Base-by-base conservation (phyloP, 2,329 filamentous ascomycete species). In the Fusarium albidum region DNA sequence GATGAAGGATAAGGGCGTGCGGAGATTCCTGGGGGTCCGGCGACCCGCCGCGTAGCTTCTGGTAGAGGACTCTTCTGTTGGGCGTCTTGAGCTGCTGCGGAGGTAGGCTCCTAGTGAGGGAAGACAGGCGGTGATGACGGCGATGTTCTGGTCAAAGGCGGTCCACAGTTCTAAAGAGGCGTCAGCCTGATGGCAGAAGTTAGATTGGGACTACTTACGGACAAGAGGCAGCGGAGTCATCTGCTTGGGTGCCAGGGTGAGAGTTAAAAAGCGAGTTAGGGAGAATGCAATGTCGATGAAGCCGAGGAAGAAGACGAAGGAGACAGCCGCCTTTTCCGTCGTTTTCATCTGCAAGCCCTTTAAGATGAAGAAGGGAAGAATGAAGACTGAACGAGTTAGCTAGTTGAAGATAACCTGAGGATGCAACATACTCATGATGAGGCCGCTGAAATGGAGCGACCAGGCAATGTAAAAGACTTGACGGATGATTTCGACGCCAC, bases 301-400 rank as follows among this genome's bases (percentile, higher is more conserved):
- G n/a, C 44, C 44, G 18, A 47, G 44, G 13, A 21, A n/a, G 32
- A 47, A 47, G 12, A 31, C n/a, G 10, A n/a, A n/a, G 27, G 12
- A 14, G 15, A 47, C 15, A 10, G 15, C 34, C 3, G 28, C 9
- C 33, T 28, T 47, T 9, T 13, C 32, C 6, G 3, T 28, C 5
- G 6, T 38, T 6, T 13, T 21, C 44, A 47, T 39, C 7, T 31
- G 21, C 8, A 47, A 18, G 4, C 27, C 27, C 13, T 26, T 13
- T 8, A 43, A 14, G 3, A 43, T 18, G 12, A 32, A 31, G 40
- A 43, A 43, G 3, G 40, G 40, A 13, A 43, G 40, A 5, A 29
- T 29, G 4, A 29, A 4, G 10, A 29, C 40, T 43, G 13, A 11
- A 21, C 7, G 21, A 21, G 21, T 21, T 21, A 21, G 7, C 7